Percentiles rank a stretch among this genome's conserved stretches.
phyloP scores from a whole-genome alignment of 2,329 filamentous ascomycete genomes.

The Geoglossum cookeanum region DNA sequence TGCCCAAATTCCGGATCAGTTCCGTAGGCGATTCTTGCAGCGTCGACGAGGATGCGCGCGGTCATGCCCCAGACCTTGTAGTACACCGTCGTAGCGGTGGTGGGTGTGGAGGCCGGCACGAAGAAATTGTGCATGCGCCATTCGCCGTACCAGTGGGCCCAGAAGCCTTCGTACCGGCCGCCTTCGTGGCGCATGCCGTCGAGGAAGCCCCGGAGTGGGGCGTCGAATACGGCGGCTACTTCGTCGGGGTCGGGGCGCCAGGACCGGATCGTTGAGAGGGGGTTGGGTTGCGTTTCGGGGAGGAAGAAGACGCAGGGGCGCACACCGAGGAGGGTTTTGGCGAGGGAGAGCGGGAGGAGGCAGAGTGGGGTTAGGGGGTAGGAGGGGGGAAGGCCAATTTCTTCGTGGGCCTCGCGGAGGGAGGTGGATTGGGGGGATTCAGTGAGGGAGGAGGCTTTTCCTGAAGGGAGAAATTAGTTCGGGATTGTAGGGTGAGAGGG shows the following conservation, averaged over 20 bases:
- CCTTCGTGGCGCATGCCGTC: conserved; percentile 15
- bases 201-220: not conserved
- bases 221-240: conserved; percentile 68
- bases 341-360: conserved; percentile 44
- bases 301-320: conserved; percentile 41
- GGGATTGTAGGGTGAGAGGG: conserved; percentile 3
- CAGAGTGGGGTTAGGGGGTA: conserved; percentile 41
- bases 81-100: conserved; percentile 20
- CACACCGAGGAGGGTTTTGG: conserved; percentile 30
- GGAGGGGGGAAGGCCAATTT: conserved; percentile 65
- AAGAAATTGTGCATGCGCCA: conserved; percentile 89
- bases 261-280: conserved; percentile 9
- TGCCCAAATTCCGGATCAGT: conserved; percentile 72
- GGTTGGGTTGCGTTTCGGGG: conserved; percentile 13
- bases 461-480: conserved; percentile 11
- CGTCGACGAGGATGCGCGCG: conserved; percentile 73
- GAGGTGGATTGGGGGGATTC: conserved; percentile 59
- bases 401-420: conserved; percentile 75
- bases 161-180: conserved; percentile 65
- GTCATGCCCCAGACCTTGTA: conserved; percentile 90
- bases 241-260: conserved; percentile 82
- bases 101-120: conserved; percentile 42
- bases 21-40: conserved; percentile 64
- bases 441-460: conserved; percentile 33
- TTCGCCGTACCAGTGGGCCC: conserved; percentile 59